These are phyloP conservation scores for Trichoderma reesei DNA, from an alignment of 495 filamentous ascomycete species.

Conservation along the genomic window DNA sequence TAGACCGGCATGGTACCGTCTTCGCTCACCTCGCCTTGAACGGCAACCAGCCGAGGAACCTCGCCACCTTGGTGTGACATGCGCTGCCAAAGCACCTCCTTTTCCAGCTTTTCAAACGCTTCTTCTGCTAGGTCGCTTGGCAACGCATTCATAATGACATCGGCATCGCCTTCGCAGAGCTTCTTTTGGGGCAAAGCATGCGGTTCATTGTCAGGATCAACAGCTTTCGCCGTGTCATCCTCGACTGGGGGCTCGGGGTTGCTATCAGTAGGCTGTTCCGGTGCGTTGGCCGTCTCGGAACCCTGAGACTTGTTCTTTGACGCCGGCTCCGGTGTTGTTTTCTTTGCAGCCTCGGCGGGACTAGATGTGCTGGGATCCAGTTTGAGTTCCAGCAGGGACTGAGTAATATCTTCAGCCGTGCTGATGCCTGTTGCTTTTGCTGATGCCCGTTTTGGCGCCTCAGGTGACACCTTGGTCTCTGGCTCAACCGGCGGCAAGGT, in stretches of 20 bases:
- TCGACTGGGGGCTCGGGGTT: not conserved
- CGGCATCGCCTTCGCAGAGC: constrained; percentile 68
- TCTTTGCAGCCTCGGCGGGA: too few species aligned
- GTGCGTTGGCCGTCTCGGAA: not conserved
- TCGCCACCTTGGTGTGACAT: constrained; percentile 91
- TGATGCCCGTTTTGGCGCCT: not conserved
- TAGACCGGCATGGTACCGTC: constrained; percentile 85
- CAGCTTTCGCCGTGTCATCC: not conserved
- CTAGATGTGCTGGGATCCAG: not conserved
- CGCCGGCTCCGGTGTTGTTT: not conserved
- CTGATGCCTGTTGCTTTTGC: not conserved
- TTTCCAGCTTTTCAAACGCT: constrained; percentile 59
- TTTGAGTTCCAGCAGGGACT: not conserved
- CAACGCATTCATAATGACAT: constrained; percentile 61
- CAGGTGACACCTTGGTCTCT: not conserved
- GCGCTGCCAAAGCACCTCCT: constrained; percentile 78
- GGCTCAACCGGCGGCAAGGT: constrained; percentile 13
- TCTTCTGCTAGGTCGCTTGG: constrained; percentile 36
- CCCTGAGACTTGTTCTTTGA: not conserved
- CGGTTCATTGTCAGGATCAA: not conserved
- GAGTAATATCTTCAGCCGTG: not conserved
- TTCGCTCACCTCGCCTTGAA: constrained; percentile 61
- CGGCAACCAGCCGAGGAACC: constrained; percentile 87
- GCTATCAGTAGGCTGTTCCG: not conserved
- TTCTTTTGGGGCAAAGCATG: not conserved